Evolutionary conservation across 371 early-diverging fungal genomes (phyloP), one percentile per base, ranked within the genome.

Genomic region (Actinomortierella wolfii): DNA sequence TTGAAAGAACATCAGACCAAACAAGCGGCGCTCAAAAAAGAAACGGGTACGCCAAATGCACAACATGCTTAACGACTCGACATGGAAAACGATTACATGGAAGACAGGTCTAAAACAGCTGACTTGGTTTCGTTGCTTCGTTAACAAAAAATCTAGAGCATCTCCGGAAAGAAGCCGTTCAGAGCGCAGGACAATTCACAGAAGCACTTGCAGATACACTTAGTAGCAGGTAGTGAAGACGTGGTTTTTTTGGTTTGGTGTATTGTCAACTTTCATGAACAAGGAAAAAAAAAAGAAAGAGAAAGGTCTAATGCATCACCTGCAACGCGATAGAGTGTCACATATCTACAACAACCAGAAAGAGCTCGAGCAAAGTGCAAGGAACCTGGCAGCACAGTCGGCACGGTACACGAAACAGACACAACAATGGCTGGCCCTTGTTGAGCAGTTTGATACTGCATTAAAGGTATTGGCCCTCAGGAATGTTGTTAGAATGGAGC

Each of bases 341-440:
- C 68, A 76, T 24, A 80, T 86, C 24, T 84, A 87, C 59, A 64
- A 77, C 45, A 79, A 80, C 47, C 86, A 90, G 64, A 84, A 84
- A 54, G 84, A 82, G 23, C 67, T 90, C 40, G 88, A 90, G 59
- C 68, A 79, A 26, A 84, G 85, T 48, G 70, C 85, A 17, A 76
- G 81, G 45, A 71, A 62, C 28, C 77, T 90, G 1, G 77, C 82
- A 15, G 46, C 74, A 2, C 80, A 83, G 48, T 78, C 84, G 0
- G 59, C 78, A 9, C 71, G 76, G 43, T 84, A 85, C 54, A 65
- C 81, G 8, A 79, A 79, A 44, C 86, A 87, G 51, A 85, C 87
- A 15, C 71, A 81, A 29, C 84, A 86, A 59, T 90, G 89, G 88
- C 67, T 88, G 2, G 64, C 76, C 4, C 76, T 86, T 20, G 80